Conservation (phyloP, 257 asterid species). For the Handroanthus guayacan region DNA sequence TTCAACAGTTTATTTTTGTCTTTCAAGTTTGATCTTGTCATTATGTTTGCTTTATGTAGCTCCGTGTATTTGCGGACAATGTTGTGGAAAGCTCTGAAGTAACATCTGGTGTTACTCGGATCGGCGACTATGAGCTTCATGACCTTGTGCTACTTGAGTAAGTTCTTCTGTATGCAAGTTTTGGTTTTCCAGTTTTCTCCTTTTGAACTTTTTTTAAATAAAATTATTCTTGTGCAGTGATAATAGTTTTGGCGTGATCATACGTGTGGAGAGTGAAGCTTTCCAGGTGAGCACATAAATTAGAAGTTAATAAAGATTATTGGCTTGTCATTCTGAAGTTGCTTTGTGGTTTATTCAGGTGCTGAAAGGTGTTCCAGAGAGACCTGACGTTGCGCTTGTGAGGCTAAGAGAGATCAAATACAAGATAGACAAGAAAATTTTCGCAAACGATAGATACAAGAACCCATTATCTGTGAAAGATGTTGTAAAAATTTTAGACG, state of each 20-base stretch:
- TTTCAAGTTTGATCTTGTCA: conserved; percentile 12
- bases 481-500: conserved; percentile 85
- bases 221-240: conserved; percentile 61
- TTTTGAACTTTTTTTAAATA: conserved; percentile 11
- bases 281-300: conserved; percentile 66
- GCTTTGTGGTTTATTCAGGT: conserved; percentile 56
- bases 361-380: conserved; percentile 91
- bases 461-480: conserved; percentile 86
- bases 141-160: conserved; percentile 92
- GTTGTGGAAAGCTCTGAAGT: conserved; percentile 98
- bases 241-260: conserved; percentile 89
- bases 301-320: conserved; percentile 15
- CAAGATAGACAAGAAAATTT: conserved; percentile 77
- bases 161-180: conserved; percentile 31
- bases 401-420: conserved; percentile 87
- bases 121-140: conserved; percentile 96
- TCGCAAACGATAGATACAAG: conserved; percentile 73
- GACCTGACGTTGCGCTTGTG: conserved; percentile 94
- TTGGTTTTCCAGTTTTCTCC: conserved; percentile 16
- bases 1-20: background rate
- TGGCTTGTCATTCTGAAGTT: conserved; percentile 36
- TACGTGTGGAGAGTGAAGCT: conserved; percentile 97
- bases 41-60: conserved; percentile 46
- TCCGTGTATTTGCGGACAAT: conserved; percentile 94
- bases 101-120: conserved; percentile 83